Conservation (phyloP, 805 yeast genomes). For the Candida morakotiae region DNA sequence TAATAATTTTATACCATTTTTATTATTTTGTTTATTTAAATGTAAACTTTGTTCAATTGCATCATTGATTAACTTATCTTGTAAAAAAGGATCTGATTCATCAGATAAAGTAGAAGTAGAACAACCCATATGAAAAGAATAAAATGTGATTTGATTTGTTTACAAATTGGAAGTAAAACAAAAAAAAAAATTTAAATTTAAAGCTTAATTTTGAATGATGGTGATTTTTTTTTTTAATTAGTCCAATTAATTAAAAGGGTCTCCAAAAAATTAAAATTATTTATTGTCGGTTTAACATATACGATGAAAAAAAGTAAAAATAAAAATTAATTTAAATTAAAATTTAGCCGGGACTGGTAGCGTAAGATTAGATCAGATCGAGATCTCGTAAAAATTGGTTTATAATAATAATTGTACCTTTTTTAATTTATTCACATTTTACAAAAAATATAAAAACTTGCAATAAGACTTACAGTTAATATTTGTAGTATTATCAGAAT, state of each 20-base stretch:
- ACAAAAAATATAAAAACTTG: too few relatives aligned
- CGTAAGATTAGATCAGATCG: background rate
- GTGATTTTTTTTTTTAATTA: background rate
- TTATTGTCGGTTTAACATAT: background rate
- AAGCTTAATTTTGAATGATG: background rate
- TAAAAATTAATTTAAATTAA: too few relatives aligned
- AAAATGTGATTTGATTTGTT: background rate
- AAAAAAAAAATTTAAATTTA: background rate
- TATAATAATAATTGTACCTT: too few relatives aligned
- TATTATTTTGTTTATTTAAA: constrained; percentile 47
- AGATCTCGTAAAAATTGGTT: background rate
- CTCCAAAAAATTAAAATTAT: background rate
- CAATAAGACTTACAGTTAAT: too few relatives aligned
- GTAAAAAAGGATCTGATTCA: constrained; percentile 46
- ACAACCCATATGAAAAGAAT: constrained; percentile 60
- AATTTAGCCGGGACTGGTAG: background rate
- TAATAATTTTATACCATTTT: constrained; percentile 63
- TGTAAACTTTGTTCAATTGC: constrained; percentile 61
- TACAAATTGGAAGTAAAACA: background rate
- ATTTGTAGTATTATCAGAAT: too few relatives aligned
- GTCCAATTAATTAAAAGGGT: background rate
- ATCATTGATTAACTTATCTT: constrained; percentile 53
- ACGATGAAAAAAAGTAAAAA: background rate
- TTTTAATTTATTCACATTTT: too few relatives aligned
- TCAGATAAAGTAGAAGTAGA: constrained; percentile 44